phyloP scores from a whole-genome alignment of 495 filamentous ascomycete genomes.

The Terfezia claveryi region DNA sequence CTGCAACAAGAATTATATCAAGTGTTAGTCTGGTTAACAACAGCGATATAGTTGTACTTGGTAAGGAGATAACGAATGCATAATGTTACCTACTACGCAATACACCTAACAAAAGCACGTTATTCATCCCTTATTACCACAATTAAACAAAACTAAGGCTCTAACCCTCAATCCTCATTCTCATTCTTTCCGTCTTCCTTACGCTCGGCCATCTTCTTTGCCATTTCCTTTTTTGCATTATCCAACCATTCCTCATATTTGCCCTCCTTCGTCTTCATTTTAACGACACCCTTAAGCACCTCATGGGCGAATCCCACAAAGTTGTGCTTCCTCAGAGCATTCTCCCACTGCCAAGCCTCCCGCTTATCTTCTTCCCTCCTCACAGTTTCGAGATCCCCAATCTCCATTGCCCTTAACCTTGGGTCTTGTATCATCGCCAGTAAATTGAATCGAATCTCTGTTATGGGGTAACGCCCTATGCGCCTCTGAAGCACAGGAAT shows the following conservation, averaged over 20 bases:
- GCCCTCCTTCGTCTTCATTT: constrained; percentile 41
- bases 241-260: constrained; percentile 63
- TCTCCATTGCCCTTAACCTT: constrained; percentile 48
- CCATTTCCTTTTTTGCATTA: constrained; percentile 47
- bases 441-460: constrained; percentile 87
- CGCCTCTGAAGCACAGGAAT: constrained; percentile 69
- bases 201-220: constrained; percentile 38
- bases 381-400: constrained; percentile 61
- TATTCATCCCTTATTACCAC: neutral
- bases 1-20: too few species aligned
- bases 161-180: neutral
- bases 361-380: constrained; percentile 67
- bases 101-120: too few species aligned
- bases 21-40: too few species aligned
- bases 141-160: neutral
- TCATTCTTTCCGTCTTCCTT: constrained; percentile 20
- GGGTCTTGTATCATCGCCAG: constrained; percentile 77
- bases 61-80: too few species aligned
- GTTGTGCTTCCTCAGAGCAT: constrained; percentile 77
- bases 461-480: constrained; percentile 62
- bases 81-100: too few species aligned
- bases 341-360: constrained; percentile 81
- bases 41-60: too few species aligned
- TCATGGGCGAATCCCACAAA: constrained; percentile 92
- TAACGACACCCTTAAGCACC: constrained; percentile 64